Evolutionary conservation across 108 stramenopile species (phyloP), one percentile per base, ranked within the genome.

Genomic region (Cyclotella sp.): DNA sequence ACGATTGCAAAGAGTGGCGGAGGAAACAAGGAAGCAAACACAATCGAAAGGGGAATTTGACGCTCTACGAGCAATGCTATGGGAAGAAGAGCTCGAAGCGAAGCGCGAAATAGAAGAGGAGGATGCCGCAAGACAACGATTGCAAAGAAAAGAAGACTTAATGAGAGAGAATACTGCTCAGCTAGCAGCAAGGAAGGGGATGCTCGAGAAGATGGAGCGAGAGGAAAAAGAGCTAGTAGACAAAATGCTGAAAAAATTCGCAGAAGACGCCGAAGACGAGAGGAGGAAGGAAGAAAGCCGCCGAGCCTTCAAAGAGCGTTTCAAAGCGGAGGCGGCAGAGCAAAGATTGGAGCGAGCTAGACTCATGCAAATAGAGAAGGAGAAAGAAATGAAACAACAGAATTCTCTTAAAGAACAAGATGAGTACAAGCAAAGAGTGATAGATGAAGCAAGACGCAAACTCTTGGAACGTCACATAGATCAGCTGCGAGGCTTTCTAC

Each of bases 31-130:
- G 42, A 85, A 79, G 41, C 68, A 70, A 45, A 85, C 54, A 26
- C 72, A 85, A 53, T 68, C 73, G 19, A 83, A 86, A 52, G 87
- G 86, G 30, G 89, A 91, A 40, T 75, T 85, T 74, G 81, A 84
- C 45, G 62, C 40, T 58, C 52, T 88, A 27, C 86, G 90, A 43
- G 83, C 83, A 49, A 65, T 90, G 74, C 67, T 88, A 51, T 90
- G 90, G 90, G 87, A 88, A 62, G 88, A 91, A 73, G 90, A 91
- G 75, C 58, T 87, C 9, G 81, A 85, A 55, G 86, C 86, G 19
- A 87, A 88, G 55, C 73, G 72, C 21, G 74, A 68, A 46, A 65
- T 69, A 58, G 76, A 91, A 70, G 86, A 85, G 29, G 73, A 82
- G 67, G 88, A 91, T 24, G 73, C 83, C 45, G 72, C 52, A 9